A percentile compares a stretch with the other conserved stretches of the same genome.
Evolutionary conservation across 1,284 basidiomycete species (phyloP).

Genomic region (Schizopora paradoxa): DNA sequence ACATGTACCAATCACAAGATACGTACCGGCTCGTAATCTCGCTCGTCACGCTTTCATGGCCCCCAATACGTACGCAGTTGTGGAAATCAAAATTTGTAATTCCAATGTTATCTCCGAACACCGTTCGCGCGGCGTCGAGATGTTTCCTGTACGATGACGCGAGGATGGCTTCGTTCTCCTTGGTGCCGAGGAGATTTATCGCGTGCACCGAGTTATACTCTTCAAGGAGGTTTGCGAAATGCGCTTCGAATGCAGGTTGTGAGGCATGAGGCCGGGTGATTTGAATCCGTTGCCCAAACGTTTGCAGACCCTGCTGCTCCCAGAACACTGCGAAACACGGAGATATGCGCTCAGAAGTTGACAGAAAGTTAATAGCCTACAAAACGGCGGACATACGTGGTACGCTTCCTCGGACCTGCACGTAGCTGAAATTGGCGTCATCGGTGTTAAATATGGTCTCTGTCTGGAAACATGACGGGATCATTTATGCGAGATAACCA

Average conservation of each 20-base stretch:
- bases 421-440: constrained; percentile 82
- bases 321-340: constrained; percentile 83
- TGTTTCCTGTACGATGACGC: constrained; percentile 81
- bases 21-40: constrained; percentile 56
- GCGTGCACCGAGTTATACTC: constrained; percentile 79
- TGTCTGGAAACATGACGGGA: constrained; percentile 55
- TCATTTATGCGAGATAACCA: constrained; percentile 19
- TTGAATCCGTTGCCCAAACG: constrained; percentile 86
- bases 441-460: constrained; percentile 87
- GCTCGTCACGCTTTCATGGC: constrained; percentile 81
- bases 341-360: constrained; percentile 11
- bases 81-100: constrained; percentile 97
- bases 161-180: constrained; percentile 88
- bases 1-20: constrained; percentile 5
- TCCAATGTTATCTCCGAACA: constrained; percentile 53
- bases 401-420: constrained; percentile 91
- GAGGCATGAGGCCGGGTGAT: constrained; percentile 94
- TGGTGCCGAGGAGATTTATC: constrained; percentile 84
- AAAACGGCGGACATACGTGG: constrained; percentile 85
- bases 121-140: constrained; percentile 51
- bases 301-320: constrained; percentile 94
- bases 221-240: constrained; percentile 81
- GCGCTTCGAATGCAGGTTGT: constrained; percentile 93
- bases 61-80: constrained; percentile 71
- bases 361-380: constrained; percentile 14